Conservation (phyloP, 805 yeast genomes). For the Cyberlindnera samutprakarnensis region DNA sequence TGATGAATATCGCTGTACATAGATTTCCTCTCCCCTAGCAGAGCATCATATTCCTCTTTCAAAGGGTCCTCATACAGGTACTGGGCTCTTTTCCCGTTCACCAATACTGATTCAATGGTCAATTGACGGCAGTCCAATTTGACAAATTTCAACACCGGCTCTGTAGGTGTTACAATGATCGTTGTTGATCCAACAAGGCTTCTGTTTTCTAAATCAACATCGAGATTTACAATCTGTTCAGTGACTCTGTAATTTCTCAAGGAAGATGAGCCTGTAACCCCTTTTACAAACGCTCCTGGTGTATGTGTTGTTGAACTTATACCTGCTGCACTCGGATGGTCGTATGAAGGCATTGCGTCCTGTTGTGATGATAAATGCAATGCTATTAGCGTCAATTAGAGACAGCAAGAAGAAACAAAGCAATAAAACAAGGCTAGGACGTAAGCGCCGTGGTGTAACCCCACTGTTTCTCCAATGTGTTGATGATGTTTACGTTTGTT, state of each 20-base stretch:
- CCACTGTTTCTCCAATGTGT: too few species aligned
- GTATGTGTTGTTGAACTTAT: slow-evolving; percentile 10
- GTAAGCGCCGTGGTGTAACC: too few species aligned
- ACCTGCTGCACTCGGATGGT: slow-evolving; percentile 12
- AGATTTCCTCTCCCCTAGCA: slow-evolving; percentile 13
- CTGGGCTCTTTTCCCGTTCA: slow-evolving; percentile 53
- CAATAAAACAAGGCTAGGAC: too few species aligned
- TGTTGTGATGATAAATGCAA: too few species aligned
- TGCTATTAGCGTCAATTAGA: too few species aligned
- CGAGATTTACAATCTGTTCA: slow-evolving; percentile 76
- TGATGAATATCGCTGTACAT: slow-evolving; percentile 31
- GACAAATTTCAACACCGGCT: slow-evolving; percentile 47
- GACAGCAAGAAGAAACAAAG: too few species aligned
- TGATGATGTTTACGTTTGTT: too few species aligned
- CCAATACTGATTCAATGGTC: slow-evolving; percentile 51
- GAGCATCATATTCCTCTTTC: slow-evolving; percentile 29
- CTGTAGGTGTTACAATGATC: slow-evolving; percentile 68
- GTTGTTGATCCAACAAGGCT: slow-evolving; percentile 70
- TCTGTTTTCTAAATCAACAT: slow-evolving; percentile 64
- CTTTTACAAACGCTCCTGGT: slow-evolving; percentile 4
- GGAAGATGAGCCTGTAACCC: too few species aligned
- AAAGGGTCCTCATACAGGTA: slow-evolving; percentile 51
- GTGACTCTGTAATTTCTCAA: slow-evolving; percentile 53
- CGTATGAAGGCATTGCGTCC: slow-evolving; percentile 17
- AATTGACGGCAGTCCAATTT: slow-evolving; percentile 78